Base-by-base conservation (phyloP, 2,329 filamentous ascomycete genomes). In the Colletotrichum sp. region DNA sequence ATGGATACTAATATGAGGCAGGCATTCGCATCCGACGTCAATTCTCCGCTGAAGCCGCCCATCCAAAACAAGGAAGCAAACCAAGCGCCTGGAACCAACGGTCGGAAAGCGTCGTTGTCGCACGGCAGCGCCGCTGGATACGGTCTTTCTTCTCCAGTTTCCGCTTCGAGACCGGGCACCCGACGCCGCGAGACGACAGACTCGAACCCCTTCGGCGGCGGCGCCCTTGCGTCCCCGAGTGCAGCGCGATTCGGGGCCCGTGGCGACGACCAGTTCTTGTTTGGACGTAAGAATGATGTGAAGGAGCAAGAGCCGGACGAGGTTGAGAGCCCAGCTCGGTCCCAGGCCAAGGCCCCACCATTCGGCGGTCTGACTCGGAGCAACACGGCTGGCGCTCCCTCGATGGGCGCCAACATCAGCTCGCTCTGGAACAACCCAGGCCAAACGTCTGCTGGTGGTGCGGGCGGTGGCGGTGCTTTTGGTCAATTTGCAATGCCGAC, bases 1-100 rank as follows among this genome's bases (percentile, higher is more conserved):
- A 24, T 36, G 24, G 28, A 57, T 30, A 62, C 77, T 78, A 67
- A 78, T 63, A 16, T 28, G n/a, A 67, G 26, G 52, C 84, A 98
- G 94, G 88, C 94, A 78, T 98, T 98, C 85, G 86, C 92, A 67
- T 92, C 91, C 67, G 97, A 98, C 78, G 96, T 99, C 82, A 99
- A 99, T 84, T 98, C 97, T 44, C 94, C 96, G 39, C 88, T 98
- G 79, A 99, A 99, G 85, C 94, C 95, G 10, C 95, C 95, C 24
- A 91, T 92, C 36, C 94, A 95, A 81, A 96, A 95, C 76, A 92
- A 93, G 80, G 90, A 92, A 57, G 87, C 92, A 86, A 84, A 89
- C 83, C 83, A 90, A 84, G 84, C 90, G 85, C 28, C 71, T n/a
- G 89, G 89, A 13, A 81, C 89, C 13, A 93, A 94, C 71, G 91